Evolutionary conservation across 169 alveolate genomes (phyloP).

Genomic region (Plasmodium vivax): DNA sequence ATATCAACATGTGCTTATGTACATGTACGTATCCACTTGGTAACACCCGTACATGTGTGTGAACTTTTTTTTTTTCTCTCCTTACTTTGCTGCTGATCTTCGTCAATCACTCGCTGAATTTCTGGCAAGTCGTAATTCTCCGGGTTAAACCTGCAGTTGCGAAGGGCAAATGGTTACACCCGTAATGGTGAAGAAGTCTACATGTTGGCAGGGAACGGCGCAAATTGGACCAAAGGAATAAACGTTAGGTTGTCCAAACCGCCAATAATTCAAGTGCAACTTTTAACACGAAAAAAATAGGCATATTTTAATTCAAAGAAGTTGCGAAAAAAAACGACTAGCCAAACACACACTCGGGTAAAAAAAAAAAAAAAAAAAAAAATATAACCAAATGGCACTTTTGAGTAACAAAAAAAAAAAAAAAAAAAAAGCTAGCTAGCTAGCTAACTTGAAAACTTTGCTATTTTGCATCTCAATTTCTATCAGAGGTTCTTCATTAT

Average conservation of each 20-base stretch:
- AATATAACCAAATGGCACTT: background rate
- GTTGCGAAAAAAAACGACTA: background rate
- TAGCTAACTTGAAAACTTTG: slow-evolving; percentile 56
- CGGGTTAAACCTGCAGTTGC: slow-evolving; percentile 65
- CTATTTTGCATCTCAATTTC: slow-evolving; percentile 73
- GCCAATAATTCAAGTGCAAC: background rate
- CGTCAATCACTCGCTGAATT: slow-evolving; percentile 67
- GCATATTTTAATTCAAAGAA: background rate
- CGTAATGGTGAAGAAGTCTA: background rate
- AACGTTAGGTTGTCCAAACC: background rate
- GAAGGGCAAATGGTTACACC: background rate
- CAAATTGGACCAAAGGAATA: background rate
- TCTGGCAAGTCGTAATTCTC: slow-evolving; percentile 51
- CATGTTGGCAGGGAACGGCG: background rate
- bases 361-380: slow-evolving; percentile 8
- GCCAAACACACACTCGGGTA: background rate
- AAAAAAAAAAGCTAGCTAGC: background rate
- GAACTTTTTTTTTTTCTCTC: background rate
- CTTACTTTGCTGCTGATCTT: slow-evolving; percentile 55
- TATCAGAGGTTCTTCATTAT: slow-evolving; percentile 69
- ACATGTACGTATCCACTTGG: background rate
- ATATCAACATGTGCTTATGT: background rate
- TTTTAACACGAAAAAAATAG: background rate
- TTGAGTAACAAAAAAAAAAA: background rate
- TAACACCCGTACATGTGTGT: background rate